Base-by-base conservation (phyloP, 257 asterid species). In the Fraxinus quadrangulata region DNA sequence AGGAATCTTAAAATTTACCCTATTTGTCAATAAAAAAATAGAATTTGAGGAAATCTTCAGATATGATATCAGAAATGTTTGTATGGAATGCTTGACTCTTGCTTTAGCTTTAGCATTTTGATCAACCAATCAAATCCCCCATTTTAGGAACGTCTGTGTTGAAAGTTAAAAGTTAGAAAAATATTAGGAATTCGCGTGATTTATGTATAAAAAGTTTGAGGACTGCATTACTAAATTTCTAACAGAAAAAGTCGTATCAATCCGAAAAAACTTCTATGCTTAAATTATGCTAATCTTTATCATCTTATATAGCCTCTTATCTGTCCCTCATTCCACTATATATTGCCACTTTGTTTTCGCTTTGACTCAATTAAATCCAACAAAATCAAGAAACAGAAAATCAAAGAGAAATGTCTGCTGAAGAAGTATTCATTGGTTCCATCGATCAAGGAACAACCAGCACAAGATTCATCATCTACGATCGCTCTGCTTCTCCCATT, bases 371-470 rank as follows among this genome's bases (percentile, higher is more conserved):
- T 37, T 26, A 7, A 24, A 17, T 31, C 23, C 49, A 33, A 2
- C 51, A 11, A 12, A 56, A 13, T 59, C 68, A 61, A 77, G 40
- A 0, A 51, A 59, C 9, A 13, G 3, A n/a, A 75, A 19, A 33
- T 10, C 21, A 24, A 40, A 42, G 65, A 37, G 11, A 31, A 80
- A 56, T 69, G 88, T 72, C 86, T 21, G 54, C 24, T 28, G 75
- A 75, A 42, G 89, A 87, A 28, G 93, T 86, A 9, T 96, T 86
- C 77, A 82, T 96, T 59, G 98, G 97, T 0, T 87, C 98, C 0
- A 83, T 96, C 13, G 99, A 96, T 92, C 99, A 96, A 80, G 99
- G 99, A 26, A 93, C 99, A 0, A 93, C 98, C 49, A 95, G 99
- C 87, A 90, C 99, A 6, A 78, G 99, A 77, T 95, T 95, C 92